These are phyloP conservation scores for Choricystis sp. DNA, from an alignment of 139 green algal genomes.

Conservation along the genomic window DNA sequence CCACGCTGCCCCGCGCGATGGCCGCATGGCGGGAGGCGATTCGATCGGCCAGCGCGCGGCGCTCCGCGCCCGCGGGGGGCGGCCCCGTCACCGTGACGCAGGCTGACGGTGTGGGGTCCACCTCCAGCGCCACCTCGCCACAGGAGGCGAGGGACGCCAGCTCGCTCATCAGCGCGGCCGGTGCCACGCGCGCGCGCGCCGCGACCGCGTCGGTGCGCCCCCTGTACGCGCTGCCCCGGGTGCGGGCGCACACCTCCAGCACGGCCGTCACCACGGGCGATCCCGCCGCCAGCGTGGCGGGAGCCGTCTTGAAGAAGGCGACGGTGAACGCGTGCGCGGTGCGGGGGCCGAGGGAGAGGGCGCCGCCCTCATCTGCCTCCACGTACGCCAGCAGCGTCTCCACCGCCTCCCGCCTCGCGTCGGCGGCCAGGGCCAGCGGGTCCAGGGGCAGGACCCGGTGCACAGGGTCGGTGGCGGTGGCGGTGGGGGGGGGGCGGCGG, in stretches of 20 bases:
- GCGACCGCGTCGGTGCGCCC: conserved; percentile 8
- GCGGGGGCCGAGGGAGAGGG: conserved; percentile 13
- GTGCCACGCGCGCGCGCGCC: neutral
- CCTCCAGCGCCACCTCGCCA: conserved; percentile 23
- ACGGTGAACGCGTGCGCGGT: conserved; percentile 11
- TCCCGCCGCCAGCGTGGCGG: conserved; percentile 9
- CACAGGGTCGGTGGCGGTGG: conserved; percentile 8
- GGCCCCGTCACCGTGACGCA: neutral
- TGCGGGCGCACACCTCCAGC: conserved; percentile 8
- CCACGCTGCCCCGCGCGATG: conserved; percentile 14
- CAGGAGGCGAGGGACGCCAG: conserved; percentile 16
- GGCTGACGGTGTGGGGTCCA: conserved; percentile 18
- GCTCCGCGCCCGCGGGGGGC: conserved; percentile 13
- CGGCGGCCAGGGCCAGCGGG: conserved; percentile 17
- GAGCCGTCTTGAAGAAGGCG: conserved; percentile 20
- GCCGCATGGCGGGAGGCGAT: conserved; percentile 13
- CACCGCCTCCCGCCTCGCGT: conserved; percentile 51
- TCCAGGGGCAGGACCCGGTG: conserved; percentile 20
- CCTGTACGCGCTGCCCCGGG: conserved; percentile 19
- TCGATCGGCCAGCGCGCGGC: conserved; percentile 10
- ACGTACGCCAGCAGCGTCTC: conserved; percentile 61
- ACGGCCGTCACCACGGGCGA: conserved; percentile 11
- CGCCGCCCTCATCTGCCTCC: conserved; percentile 12
- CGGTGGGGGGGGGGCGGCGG: neutral
- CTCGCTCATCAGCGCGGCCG: conserved; percentile 1